Evolutionary conservation across 2,329 filamentous ascomycete genomes (phyloP).

Genomic region (Hymenotorrendiella dingleyae): DNA sequence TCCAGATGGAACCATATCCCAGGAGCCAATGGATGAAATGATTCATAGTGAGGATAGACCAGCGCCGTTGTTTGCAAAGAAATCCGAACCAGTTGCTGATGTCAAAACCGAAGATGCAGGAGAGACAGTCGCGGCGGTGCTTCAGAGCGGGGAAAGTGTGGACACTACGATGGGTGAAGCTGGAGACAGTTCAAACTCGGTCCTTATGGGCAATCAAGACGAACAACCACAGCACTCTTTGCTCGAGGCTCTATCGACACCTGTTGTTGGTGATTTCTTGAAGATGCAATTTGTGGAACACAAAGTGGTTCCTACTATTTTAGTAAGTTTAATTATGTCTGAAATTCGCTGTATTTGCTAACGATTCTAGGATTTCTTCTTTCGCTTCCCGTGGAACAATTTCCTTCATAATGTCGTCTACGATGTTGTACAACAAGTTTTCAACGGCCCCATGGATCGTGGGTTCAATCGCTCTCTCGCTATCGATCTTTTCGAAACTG

Average conservation of each 20-base stretch:
- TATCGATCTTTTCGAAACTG: conserved; percentile 86
- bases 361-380: conserved; percentile 77
- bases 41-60: conserved; percentile 63
- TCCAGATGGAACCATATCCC: conserved; percentile 3
- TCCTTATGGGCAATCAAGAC: conserved; percentile 25
- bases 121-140: conserved; percentile 17
- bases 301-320: conserved; percentile 87
- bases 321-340: conserved; percentile 54
- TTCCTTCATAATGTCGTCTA: conserved; percentile 99
- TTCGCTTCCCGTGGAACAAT: conserved; percentile 98
- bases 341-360: conserved; percentile 8
- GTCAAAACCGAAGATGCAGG: conserved; percentile 4
- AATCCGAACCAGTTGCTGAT: conserved; percentile 9
- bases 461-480: conserved; percentile 87
- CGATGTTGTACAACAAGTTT: conserved; percentile 97
- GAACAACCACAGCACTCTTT: conserved; percentile 16
- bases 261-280: conserved; percentile 88
- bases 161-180: conserved; percentile 31
- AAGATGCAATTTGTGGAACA: conserved; percentile 97
- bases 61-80: conserved; percentile 56
- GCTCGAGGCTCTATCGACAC: conserved; percentile 30
- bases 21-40: conserved; percentile 33
- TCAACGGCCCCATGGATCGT: conserved; percentile 96
- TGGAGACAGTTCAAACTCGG: conserved; percentile 26
- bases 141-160: conserved; percentile 15